phyloP scores from a whole-genome alignment of 139 green algal species.

The Deuterostichococcus epilithicus region DNA sequence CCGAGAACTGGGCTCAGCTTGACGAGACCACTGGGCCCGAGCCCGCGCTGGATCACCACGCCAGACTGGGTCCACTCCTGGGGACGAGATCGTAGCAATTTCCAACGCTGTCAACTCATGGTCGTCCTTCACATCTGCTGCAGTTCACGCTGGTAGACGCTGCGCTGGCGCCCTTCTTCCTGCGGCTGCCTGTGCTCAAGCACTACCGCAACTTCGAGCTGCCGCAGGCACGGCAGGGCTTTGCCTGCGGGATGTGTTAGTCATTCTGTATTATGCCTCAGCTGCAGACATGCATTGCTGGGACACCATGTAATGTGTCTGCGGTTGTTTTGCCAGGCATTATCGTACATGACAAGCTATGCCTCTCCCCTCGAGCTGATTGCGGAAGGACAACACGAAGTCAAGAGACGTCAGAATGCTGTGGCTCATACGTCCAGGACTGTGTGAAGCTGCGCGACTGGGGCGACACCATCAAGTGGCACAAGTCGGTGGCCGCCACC shows the following conservation, averaged over 20 bases:
- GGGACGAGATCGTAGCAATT: too few relatives aligned
- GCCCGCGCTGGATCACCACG: not conserved
- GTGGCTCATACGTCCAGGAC: not conserved
- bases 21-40: not conserved
- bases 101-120: not conserved
- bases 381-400: too few relatives aligned
- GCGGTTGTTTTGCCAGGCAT: too few relatives aligned
- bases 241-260: too few relatives aligned
- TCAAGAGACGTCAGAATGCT: too few relatives aligned
- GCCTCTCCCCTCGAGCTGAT: too few relatives aligned
- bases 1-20: too few relatives aligned
- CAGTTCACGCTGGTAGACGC: conserved; percentile 6
- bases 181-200: not conserved
- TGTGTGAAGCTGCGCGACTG: not conserved
- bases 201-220: not conserved
- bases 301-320: too few relatives aligned
- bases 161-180: conserved; percentile 6
- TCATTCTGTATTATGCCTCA: too few relatives aligned
- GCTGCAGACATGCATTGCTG: too few relatives aligned
- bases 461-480: not conserved
- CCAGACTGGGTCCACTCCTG: too few relatives aligned
- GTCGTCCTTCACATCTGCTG: not conserved
- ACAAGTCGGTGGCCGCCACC: not conserved
- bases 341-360: too few relatives aligned
- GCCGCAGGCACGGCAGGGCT: not conserved